Percentiles rank a stretch among this genome's conserved stretches.
phyloP scores from a whole-genome alignment of 208 protist species.

The Trypanosoma caninum region DNA sequence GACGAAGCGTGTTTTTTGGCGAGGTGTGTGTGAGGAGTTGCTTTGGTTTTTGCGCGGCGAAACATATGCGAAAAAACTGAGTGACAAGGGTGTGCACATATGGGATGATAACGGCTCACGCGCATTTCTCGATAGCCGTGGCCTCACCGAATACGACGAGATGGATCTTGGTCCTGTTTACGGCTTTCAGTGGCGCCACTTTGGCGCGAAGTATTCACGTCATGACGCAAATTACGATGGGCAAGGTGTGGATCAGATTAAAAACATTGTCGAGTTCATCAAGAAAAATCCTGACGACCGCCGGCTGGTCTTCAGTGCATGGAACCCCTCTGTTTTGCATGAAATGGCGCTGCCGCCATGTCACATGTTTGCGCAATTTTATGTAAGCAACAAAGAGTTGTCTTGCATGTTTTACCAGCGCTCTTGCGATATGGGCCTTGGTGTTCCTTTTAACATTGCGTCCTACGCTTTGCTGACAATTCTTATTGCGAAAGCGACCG shows the following conservation, averaged over 20 bases:
- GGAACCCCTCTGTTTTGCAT: conserved; percentile 95
- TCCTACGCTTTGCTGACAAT: conserved; percentile 96
- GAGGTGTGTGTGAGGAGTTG: conserved; percentile 96
- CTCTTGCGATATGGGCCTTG: conserved; percentile 97
- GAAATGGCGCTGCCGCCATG: conserved; percentile 98
- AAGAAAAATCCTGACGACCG: conserved; percentile 94
- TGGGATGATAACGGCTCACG: conserved; percentile 98
- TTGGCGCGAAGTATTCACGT: conserved; percentile 93
- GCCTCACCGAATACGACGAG: conserved; percentile 90
- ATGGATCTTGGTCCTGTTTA: conserved; percentile 98
- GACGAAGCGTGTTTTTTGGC: conserved; percentile 99
- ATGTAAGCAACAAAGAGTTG: conserved; percentile 93
- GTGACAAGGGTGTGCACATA: conserved; percentile 93
- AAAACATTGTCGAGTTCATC: conserved; percentile 88
- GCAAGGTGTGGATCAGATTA: conserved; percentile 97
- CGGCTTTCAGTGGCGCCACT: conserved; percentile 99
- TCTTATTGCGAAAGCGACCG: conserved; percentile 90
- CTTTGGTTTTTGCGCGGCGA: conserved; percentile 97
- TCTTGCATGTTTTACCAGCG: conserved; percentile 94
- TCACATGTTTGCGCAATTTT: conserved; percentile 98
- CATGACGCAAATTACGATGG: conserved; percentile 89
- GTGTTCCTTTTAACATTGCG: conserved; percentile 99
- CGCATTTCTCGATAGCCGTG: conserved; percentile 94
- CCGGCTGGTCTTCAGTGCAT: conserved; percentile 96
- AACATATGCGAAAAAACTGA: conserved; percentile 93